These are phyloP conservation scores for Gaeumannomyces tritici DNA, from an alignment of 2,329 filamentous ascomycete species.

Conservation along the genomic window DNA sequence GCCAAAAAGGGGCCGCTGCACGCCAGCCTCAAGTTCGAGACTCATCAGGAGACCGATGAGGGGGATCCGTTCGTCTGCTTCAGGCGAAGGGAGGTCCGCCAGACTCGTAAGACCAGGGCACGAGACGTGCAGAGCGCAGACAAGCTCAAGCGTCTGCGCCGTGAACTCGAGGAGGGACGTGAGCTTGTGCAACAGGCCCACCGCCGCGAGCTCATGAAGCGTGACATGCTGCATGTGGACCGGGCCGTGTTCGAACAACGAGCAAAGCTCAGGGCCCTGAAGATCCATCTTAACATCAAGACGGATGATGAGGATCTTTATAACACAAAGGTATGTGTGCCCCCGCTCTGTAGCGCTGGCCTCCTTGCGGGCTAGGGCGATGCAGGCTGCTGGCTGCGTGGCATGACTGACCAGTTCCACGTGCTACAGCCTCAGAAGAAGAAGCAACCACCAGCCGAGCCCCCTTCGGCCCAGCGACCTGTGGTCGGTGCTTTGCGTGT, in stretches of 20 bases:
- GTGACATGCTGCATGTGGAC: slow-evolving; percentile 66
- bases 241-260: slow-evolving; percentile 76
- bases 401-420: background rate
- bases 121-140: slow-evolving; percentile 91
- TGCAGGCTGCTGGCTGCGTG: background rate
- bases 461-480: slow-evolving; percentile 37
- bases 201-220: slow-evolving; percentile 70
- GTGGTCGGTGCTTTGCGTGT: slow-evolving; percentile 58
- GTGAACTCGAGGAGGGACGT: slow-evolving; percentile 83
- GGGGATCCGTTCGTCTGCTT: slow-evolving; percentile 98
- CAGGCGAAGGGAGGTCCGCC: slow-evolving; percentile 84
- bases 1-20: slow-evolving; percentile 63
- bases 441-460: slow-evolving; percentile 34
- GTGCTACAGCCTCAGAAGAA: slow-evolving; percentile 56
- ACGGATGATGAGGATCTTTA: slow-evolving; percentile 88
- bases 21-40: slow-evolving; percentile 83
- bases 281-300: slow-evolving; percentile 82
- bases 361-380: too few species aligned
- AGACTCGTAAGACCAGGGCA: slow-evolving; percentile 88
- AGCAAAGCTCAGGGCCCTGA: slow-evolving; percentile 73
- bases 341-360: background rate
- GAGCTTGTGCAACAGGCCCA: slow-evolving; percentile 69
- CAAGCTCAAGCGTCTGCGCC: slow-evolving; percentile 83
- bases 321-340: slow-evolving; percentile 71
- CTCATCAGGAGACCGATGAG: slow-evolving; percentile 87